Evolutionary conservation across 176 grass and related monocot species (phyloP).

Genomic region (Alloteropsis semialata): DNA sequence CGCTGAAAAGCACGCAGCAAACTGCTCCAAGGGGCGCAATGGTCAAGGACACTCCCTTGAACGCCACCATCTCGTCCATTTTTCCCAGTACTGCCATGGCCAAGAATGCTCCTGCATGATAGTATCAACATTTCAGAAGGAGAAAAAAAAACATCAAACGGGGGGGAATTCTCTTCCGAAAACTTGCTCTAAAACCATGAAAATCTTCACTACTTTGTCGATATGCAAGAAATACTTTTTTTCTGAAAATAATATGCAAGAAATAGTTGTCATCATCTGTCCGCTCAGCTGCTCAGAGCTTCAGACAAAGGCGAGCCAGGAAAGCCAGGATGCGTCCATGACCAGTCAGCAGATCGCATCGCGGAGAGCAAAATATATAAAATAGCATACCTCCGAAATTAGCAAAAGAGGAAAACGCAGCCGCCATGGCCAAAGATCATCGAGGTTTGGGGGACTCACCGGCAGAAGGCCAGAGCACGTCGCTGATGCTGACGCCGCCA

Average conservation of each 20-base stretch:
- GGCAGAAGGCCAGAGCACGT: conserved; percentile 90
- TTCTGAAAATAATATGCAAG: background rate
- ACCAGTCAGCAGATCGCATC: background rate
- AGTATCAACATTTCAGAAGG: background rate
- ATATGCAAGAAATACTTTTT: background rate
- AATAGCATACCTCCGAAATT: background rate
- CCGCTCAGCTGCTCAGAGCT: background rate
- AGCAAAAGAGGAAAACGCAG: background rate
- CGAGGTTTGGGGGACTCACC: conserved; percentile 26
- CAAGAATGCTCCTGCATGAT: conserved; percentile 67
- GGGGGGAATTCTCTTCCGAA: background rate
- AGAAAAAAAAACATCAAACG: background rate
- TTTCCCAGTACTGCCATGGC: conserved; percentile 83
- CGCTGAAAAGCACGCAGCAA: conserved; percentile 71
- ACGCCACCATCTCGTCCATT: conserved; percentile 73
- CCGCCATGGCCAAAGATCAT: background rate
- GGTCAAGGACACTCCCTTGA: conserved; percentile 62
- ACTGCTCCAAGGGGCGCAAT: conserved; percentile 93
- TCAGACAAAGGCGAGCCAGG: background rate
- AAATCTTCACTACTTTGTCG: background rate
- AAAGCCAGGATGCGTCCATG: background rate
- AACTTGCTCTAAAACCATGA: background rate
- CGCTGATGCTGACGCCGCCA: conserved; percentile 55
- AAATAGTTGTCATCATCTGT: background rate
- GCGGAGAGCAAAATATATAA: background rate